These are phyloP conservation scores for Mycena citricolor DNA, from an alignment of 1,284 basidiomycete species.

Conservation along the genomic window DNA sequence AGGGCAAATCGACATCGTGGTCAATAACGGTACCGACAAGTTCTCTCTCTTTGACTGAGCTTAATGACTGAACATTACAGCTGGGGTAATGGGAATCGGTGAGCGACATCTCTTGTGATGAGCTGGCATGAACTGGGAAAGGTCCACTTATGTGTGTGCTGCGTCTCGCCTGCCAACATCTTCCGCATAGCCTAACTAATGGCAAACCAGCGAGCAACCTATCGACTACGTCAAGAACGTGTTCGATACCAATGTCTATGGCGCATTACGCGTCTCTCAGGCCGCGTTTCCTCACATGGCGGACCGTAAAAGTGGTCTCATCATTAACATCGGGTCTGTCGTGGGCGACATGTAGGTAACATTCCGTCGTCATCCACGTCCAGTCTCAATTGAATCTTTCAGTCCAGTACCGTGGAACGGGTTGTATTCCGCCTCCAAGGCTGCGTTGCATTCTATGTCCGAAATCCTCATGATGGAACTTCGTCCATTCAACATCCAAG, in stretches of 20 bases:
- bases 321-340: slow-evolving; percentile 75
- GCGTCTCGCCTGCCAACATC: neutral
- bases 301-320: slow-evolving; percentile 52
- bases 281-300: slow-evolving; percentile 75
- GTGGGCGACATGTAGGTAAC: slow-evolving; percentile 56
- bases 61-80: slow-evolving; percentile 26
- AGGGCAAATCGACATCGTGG: slow-evolving; percentile 61
- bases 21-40: slow-evolving; percentile 74
- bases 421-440: slow-evolving; percentile 66
- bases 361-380: slow-evolving; percentile 14
- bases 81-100: slow-evolving; percentile 30
- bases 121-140: slow-evolving; percentile 25
- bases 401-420: slow-evolving; percentile 73
- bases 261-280: slow-evolving; percentile 59
- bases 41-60: slow-evolving; percentile 14
- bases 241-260: slow-evolving; percentile 67
- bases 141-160: slow-evolving; percentile 50
- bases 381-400: slow-evolving; percentile 6
- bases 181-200: neutral
- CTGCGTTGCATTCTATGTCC: slow-evolving; percentile 59
- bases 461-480: slow-evolving; percentile 72
- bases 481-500: slow-evolving; percentile 60
- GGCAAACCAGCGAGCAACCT: slow-evolving; percentile 43
- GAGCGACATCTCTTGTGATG: slow-evolving; percentile 1
- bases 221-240: slow-evolving; percentile 49